phyloP scores from a whole-genome alignment of 2,329 filamentous ascomycete species.

The Blastomyces percursus region DNA sequence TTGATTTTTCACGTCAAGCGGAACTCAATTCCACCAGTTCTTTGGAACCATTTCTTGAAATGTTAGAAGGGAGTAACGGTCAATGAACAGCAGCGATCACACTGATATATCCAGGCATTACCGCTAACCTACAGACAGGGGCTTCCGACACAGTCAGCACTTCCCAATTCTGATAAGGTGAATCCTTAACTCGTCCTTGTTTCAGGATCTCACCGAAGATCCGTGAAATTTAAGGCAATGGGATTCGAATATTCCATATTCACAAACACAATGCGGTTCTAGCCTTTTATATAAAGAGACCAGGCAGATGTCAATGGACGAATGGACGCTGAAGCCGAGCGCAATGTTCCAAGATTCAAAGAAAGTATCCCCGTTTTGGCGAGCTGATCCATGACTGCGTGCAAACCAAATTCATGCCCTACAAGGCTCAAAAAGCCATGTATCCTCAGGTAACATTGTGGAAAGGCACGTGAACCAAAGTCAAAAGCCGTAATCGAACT shows the following conservation, averaged over 20 bases:
- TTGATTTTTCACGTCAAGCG: neutral
- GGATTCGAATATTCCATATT: neutral
- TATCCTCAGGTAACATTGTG: neutral
- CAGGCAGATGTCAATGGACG: neutral
- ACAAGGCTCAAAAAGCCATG: neutral
- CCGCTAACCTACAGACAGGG: neutral
- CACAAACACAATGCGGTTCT: neutral
- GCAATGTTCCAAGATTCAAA: neutral
- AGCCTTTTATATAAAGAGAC: neutral
- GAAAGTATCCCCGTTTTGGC: neutral
- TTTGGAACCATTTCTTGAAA: neutral
- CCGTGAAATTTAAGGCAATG: neutral
- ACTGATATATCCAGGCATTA: neutral
- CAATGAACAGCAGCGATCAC: neutral
- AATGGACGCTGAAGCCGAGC: neutral
- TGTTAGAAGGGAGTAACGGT: neutral
- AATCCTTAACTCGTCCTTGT: neutral
- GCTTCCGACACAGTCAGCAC: neutral
- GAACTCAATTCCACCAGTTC: neutral
- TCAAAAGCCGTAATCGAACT: neutral
- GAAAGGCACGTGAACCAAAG: neutral
- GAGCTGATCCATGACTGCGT: neutral
- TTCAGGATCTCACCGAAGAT: neutral
- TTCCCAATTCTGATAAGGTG: neutral
- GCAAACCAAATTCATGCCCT: neutral